Evolutionary conservation across 1,139 yeast genomes (phyloP).

Genomic region (Suhomyces wounanorum): DNA sequence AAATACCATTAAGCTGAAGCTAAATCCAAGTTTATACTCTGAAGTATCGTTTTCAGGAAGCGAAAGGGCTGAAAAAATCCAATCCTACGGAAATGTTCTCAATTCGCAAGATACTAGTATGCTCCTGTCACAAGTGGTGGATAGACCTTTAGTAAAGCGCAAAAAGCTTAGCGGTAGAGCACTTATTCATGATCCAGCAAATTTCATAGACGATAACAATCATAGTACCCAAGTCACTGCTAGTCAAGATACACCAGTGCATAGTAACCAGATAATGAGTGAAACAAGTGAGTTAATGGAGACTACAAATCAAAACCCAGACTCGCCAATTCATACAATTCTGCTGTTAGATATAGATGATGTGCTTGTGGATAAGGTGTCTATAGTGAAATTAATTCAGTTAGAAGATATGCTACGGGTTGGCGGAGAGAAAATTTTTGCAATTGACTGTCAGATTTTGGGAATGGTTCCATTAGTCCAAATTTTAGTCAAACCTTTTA

Average conservation of each 20-base stretch:
- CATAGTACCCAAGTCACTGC: constrained; percentile 1
- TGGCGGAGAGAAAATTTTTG: constrained; percentile 20
- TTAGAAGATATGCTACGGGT: constrained; percentile 12
- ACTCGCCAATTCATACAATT: not conserved
- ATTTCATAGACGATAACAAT: not conserved
- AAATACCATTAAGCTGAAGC: not conserved
- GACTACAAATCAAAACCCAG: not conserved
- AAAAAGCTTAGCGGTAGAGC: constrained; percentile 8
- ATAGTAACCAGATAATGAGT: constrained; percentile 5
- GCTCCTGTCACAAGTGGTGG: constrained; percentile 3
- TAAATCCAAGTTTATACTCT: not conserved
- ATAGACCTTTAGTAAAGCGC: not conserved
- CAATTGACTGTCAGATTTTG: constrained; percentile 21
- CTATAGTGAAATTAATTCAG: constrained; percentile 13
- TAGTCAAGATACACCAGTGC: constrained; percentile 2
- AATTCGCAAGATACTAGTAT: constrained; percentile 3
- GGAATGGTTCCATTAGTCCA: constrained; percentile 24
- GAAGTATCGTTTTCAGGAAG: not conserved
- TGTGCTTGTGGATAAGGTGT: constrained; percentile 19
- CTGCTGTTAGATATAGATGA: constrained; percentile 12
- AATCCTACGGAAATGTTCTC: not conserved
- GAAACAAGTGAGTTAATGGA: not conserved
- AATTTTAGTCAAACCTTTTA: constrained; percentile 33
- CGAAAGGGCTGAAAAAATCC: not conserved
- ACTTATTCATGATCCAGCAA: constrained; percentile 5